Evolutionary conservation across 108 stramenopile genomes (phyloP).

Genomic region (Chaetoceros muelleri): DNA sequence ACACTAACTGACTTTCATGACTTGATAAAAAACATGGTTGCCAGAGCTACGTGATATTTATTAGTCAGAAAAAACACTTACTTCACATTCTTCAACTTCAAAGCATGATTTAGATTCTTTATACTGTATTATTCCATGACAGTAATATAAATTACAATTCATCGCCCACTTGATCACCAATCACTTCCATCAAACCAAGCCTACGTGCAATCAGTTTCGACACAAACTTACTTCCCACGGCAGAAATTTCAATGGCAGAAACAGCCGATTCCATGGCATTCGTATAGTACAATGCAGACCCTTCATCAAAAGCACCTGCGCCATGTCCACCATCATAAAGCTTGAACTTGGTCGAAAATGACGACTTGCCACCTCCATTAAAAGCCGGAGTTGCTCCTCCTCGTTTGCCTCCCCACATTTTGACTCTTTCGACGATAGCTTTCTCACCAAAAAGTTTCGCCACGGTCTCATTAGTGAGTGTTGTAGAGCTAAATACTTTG

Average conservation of each 20-base stretch:
- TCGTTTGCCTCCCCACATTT: conserved; percentile 35
- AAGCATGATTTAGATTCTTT: too few species aligned
- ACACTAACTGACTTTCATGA: too few species aligned
- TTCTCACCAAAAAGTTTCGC: conserved; percentile 38
- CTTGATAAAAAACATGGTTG: too few species aligned
- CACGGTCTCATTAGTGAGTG: conserved; percentile 16
- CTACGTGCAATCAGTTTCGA: conserved; percentile 68
- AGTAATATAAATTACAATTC: too few species aligned
- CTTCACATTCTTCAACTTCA: too few species aligned
- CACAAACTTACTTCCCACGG: conserved; percentile 66
- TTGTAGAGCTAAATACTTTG: conserved; percentile 45
- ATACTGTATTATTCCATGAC: too few species aligned
- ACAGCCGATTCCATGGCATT: conserved; percentile 60
- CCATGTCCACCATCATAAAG: conserved; percentile 55
- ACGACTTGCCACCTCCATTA: conserved; percentile 24
- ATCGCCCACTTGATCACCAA: too few species aligned
- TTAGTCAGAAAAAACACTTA: too few species aligned
- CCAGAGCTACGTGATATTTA: too few species aligned
- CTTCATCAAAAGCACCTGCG: conserved; percentile 16
- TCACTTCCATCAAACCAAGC: conserved; percentile 25
- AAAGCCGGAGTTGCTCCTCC: conserved; percentile 62
- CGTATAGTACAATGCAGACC: conserved; percentile 61
- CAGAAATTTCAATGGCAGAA: conserved; percentile 58
- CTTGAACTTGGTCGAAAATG: conserved; percentile 30
- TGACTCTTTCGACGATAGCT: conserved; percentile 19